A percentile compares a stretch with the other conserved stretches of the same genome.
These are phyloP conservation scores for Atractiella rhizophila DNA, from an alignment of 768 basidiomycete genomes.

Conservation along the genomic window DNA sequence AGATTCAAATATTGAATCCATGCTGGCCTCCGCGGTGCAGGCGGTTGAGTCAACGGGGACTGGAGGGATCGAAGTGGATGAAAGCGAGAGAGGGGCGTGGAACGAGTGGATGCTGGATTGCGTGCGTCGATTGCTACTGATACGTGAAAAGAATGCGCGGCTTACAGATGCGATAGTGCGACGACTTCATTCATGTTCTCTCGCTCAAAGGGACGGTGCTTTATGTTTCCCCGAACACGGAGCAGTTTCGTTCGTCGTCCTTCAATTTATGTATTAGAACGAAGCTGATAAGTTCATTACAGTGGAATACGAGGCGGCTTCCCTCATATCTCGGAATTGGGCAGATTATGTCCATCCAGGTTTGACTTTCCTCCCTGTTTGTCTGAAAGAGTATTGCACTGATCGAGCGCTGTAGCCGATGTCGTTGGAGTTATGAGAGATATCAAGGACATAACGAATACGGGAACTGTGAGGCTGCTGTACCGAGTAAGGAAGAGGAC, in stretches of 20 bases:
- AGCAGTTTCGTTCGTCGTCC: no score
- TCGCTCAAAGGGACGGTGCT: constrained; percentile 78
- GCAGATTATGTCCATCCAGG: constrained; percentile 39
- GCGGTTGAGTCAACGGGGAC: constrained; percentile 13
- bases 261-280: no score
- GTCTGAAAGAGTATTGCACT: no score
- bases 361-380: no score
- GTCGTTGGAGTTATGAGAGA: constrained; percentile 74
- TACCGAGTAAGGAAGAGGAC: constrained; percentile 53
- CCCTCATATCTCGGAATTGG: constrained; percentile 70
- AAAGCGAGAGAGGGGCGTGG: constrained; percentile 21
- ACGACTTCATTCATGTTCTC: constrained; percentile 68
- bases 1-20: no score
- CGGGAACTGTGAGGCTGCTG: constrained; percentile 42
- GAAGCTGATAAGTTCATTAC: no score
- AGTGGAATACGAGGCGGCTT: constrained; percentile 68
- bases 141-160: neutral
- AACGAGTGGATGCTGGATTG: constrained; percentile 25
- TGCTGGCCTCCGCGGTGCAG: constrained; percentile 8
- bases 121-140: constrained; percentile 20
- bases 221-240: constrained; percentile 64
- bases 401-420: no score
- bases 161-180: constrained; percentile 10
- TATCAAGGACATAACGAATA: constrained; percentile 32
- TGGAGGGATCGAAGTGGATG: constrained; percentile 9